Evolutionary conservation across 139 green algal species (phyloP).

Genomic region (Marvania coccoides): DNA sequence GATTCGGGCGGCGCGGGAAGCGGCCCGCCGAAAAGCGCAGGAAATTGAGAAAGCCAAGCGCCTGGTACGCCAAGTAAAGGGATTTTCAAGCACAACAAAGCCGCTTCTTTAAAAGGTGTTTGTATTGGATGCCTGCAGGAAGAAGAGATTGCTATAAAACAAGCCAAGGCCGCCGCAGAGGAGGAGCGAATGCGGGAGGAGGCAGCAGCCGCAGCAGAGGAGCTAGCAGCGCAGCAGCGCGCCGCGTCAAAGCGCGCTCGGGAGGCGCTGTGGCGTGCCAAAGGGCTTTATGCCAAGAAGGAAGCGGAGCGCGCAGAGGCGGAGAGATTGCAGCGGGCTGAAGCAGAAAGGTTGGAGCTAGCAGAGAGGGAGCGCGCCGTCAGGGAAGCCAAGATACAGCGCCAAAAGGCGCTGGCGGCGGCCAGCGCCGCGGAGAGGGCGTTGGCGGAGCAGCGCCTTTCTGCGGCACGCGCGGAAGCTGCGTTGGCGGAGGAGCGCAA

Average conservation of each 20-base stretch:
- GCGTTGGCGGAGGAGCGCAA: slow-evolving; percentile 7
- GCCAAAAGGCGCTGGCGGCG: slow-evolving; percentile 18
- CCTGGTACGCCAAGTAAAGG: background rate
- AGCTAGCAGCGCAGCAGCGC: slow-evolving; percentile 60
- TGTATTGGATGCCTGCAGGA: slow-evolving; percentile 17
- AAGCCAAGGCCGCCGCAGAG: slow-evolving; percentile 35
- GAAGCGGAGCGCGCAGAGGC: background rate
- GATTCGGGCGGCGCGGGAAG: no score
- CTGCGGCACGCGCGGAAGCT: no score
- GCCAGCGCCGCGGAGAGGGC: background rate
- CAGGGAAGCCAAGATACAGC: background rate
- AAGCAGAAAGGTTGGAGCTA: background rate
- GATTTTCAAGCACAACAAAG: background rate
- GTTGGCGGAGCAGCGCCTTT: no score
- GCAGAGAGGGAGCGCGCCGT: background rate
- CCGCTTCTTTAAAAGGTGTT: background rate
- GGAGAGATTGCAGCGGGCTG: background rate
- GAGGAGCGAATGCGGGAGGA: slow-evolving; percentile 48
- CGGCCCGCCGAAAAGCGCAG: no score
- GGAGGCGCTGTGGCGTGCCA: no score
- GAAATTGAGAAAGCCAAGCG: background rate
- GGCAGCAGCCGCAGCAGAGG: slow-evolving; percentile 55
- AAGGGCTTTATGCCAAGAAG: no score
- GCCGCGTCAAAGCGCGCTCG: slow-evolving; percentile 17
- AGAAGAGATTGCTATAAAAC: no score